Base-by-base conservation (phyloP, 805 yeast genomes). In the Pichia manshurica region DNA sequence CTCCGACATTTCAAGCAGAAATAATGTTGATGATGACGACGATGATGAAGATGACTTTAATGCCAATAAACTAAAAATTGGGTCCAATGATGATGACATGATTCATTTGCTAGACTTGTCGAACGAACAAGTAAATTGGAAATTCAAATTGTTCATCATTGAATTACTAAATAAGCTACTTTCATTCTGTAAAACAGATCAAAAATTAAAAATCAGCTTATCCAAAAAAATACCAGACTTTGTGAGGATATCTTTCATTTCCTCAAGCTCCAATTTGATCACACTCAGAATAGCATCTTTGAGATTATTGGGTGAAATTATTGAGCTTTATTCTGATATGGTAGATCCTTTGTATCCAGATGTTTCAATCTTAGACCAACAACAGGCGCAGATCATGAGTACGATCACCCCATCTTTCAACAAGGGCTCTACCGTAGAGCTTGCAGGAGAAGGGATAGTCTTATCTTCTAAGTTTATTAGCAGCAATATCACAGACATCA, bases 301-400 rank as follows among this genome's bases (percentile, higher is more conserved):
- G 28, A 69, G 70, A 15, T 67, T 91, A 5, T 69, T 93, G 23
- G 83, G 82, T 46, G 76, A 77, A 39, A 71, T 86, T 2, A 69
- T 93, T 28, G 73, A 70, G 8, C 66, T 76, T 1, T 84, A 78
- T 63, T 81, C 88, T 0, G 72, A 73, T 22, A 64, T 80, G 42
- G 75, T 70, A 10, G 96, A 86, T 60, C 88, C 91, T 0, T 74
- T 85, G 25, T 83, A 81, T 56, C 83, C 87, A 0, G 80, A 81
- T 3, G 75, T 77, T 15, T 77, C 91, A 0, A 72, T 89, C 9
- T 67, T 91, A 38, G 96, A 87, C 54, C 97, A 90, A 64, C 96
- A 86, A 58, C 96, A 93, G 58, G 98, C 98, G 0, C 96, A 88
- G 56, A 87, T 93, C 9, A 82, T 87, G 9, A 83, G 96, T 49